A percentile compares a stretch with the other conserved stretches of the same genome.
Conservation (phyloP, 805 yeast genomes). For the Candida nemodendra region DNA sequence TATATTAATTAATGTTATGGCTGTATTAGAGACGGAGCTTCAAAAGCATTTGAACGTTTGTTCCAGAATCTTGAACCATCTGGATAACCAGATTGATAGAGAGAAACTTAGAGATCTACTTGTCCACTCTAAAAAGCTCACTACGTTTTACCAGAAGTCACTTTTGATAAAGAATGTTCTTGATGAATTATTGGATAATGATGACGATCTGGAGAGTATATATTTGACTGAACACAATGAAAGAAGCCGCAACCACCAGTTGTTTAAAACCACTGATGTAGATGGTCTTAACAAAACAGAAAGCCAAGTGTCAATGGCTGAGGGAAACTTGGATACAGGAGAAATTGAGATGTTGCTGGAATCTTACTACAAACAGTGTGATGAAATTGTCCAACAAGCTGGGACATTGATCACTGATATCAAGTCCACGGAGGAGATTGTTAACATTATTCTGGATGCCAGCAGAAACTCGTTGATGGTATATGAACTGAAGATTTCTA, state of each 20-base stretch:
- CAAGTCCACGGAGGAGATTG: conserved; percentile 88
- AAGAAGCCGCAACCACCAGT: conserved; percentile 2
- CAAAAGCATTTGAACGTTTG: conserved; percentile 56
- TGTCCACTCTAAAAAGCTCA: conserved; percentile 67
- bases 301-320: conserved; percentile 5
- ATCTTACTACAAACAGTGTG: conserved; percentile 87
- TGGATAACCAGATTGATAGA: conserved; percentile 80
- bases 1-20: conserved; percentile 76
- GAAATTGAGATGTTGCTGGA: conserved; percentile 87
- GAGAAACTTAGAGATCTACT: conserved; percentile 70
- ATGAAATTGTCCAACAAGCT: conserved; percentile 89
- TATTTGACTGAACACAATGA: conserved; percentile 52
- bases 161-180: conserved; percentile 74
- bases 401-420: conserved; percentile 81
- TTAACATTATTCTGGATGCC: conserved; percentile 86
- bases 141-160: conserved; percentile 73
- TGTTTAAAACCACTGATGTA: background rate
- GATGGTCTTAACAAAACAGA: conserved; percentile 3
- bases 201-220: conserved; percentile 81
- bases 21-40: conserved; percentile 73
- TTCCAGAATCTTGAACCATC: conserved; percentile 60
- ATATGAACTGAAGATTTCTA: conserved; percentile 76
- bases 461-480: conserved; percentile 89
- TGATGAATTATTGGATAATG: conserved; percentile 82
- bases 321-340: conserved; percentile 37